Base-by-base conservation (phyloP, 768 basidiomycete genomes). In the Cyclocybe aegerita region DNA sequence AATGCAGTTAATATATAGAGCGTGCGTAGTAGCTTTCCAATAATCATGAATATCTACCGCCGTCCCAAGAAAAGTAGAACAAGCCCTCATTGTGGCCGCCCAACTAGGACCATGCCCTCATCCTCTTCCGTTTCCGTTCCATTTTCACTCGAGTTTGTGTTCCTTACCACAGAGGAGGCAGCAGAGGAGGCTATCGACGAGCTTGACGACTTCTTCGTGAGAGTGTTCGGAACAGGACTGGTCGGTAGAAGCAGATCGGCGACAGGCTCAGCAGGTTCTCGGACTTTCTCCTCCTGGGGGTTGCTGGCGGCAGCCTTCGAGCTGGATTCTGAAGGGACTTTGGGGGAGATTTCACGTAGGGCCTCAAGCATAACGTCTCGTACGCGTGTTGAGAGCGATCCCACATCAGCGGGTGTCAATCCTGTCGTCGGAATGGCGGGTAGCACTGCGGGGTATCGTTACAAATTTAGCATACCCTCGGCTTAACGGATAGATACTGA, bases 361-460 rank as follows among this genome's bases (percentile, higher is more conserved):
- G 86, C 71, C 1, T 73, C 72, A 30, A 96, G 74, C 96, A 99
- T 99, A 61, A 81, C 71, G 54, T 85, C 79, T 16, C 85, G 85
- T 15, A 93, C 85, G 46, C 78, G 81, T 30, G 75, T 70, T 0
- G 82, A 74, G 23, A 99, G 82, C 4, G 75, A 74, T 15, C 76
- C 66, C 34, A 92, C 85, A 62, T 98, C 94, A 7, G 77, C 79
- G 1, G 76, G 61, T 4, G 85, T 86, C 42, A 94, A 67, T 2
- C 85, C 88, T 10, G 74, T 66, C 1, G 97, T 98, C 9, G 82
- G 68, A 42, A 96, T 80, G 0, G 96, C 93, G 11, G 93, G 90
- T n/a, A 99, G 81, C 43, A 98, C 97, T 98, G 37, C 10, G 9
- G n/a, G 61, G 34, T 37, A 39, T 31, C 35, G 35, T 29, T 38